Evolutionary conservation across 257 asterid genomes (phyloP), one percentile per base, ranked within the genome.

Genomic region (Forsythia viridissima): DNA sequence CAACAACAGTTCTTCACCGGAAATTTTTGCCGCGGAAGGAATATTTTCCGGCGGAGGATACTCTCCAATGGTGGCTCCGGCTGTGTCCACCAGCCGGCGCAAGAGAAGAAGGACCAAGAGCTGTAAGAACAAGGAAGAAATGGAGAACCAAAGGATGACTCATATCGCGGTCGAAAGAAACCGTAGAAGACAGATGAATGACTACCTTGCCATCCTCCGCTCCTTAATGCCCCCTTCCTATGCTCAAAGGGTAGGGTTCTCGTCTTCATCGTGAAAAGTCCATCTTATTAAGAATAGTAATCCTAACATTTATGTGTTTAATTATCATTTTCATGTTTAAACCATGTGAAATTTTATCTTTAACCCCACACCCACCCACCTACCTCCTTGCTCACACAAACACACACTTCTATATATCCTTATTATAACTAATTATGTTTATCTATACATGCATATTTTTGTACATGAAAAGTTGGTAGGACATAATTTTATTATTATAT

Each of bases 131-230:
- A 79, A 81, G 84, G 94, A 93, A 79, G 92, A 93, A 67, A 88
- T 91, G 88, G 97, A 90, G 86, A 93, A 81, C 67, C 97, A 93
- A 71, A 87, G 97, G 82, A 87, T 87, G 93, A 90, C 94, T 38
- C 98, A 93, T 84, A 93, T 93, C 59, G 91, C 97, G 5, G 97
- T 91, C 13, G 98, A 93, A 87, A 86, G 97, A 78, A 93, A 93
- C 78, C 97, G 98, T 85, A 90, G 97, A 18, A 24, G 70, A 11
- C 70, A 63, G 70, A 63, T 63, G 70, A 63, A 63, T 63, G 70
- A 63, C 70, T 63, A 63, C 38, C 93, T 93, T 57, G 90, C 97
- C 75, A 57, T 88, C 36, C 94, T 93, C 38, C 96, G 96, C 3
- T 89, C 96, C 24, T 73, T 91, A 30, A 92, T 92, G 94, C 97